Evolutionary conservation across 495 filamentous ascomycete genomes (phyloP), one percentile per base, ranked within the genome.

Genomic region (Penicillium desertorum): DNA sequence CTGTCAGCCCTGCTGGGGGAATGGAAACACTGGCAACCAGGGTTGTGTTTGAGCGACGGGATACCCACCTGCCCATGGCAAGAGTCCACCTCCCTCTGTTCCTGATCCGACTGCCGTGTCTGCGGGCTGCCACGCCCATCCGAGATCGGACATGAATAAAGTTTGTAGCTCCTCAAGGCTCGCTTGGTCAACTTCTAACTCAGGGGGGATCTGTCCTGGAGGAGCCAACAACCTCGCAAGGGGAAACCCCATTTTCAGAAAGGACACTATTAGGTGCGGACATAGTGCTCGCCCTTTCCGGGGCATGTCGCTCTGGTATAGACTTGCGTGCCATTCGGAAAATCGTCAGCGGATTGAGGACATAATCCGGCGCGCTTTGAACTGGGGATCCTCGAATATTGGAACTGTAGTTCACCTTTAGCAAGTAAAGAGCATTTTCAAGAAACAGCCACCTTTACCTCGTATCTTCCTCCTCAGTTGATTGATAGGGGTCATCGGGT

Each of bases 41-140:
- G 58, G 61, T 41, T 69, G 64, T 30, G 50, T 47, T 27, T 67
- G 66, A 6, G 57, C 51, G 16, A 20, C 22, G 29, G 65, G 37
- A 45, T 60, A 64, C 12, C 69, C 69, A 19, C 66, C 69, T 39
- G 68, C 67, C 69, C 67, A 72, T 12, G 69, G 69, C 20, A 68
- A 52, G 16, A 72, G 41, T 0, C 67, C 65, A 17, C 61, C 62
- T 3, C 54, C 54, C 19, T 70, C 69, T 23, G 66, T 60, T 0
- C 67, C 69, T 3, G 69, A 69, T 8, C 65, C 65, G 11, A 72
- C 59, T 9, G 67, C 63, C 3, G 69, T 72, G 17, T 72, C 67
- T 22, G 69, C 67, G 6, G 69, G 69, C 39, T 72, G 69, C 69
- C 69, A 72, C 11, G 67, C 61, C 69, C 69, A 71, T 7, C 69